A percentile compares a stretch with the other conserved stretches of the same genome.
phyloP scores from a whole-genome alignment of 305 asterid genomes.

The Caryopteris hybrid region DNA sequence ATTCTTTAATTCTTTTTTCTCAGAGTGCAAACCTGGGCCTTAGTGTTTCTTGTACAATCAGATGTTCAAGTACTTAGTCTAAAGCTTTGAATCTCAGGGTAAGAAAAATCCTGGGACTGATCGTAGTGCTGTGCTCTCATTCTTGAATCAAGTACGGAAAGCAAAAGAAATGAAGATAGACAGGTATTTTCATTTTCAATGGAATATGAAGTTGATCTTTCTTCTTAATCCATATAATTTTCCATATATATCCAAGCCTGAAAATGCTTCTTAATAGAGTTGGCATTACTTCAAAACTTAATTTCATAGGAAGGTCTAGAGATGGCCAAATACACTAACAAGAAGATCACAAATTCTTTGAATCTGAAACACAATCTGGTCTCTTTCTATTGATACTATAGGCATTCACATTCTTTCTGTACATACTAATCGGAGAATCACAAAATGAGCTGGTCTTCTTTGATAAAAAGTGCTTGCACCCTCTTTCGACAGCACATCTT shows the following conservation, averaged over 20 bases:
- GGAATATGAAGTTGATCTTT: not conserved
- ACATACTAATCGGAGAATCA: not conserved
- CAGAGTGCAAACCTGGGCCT: not conserved
- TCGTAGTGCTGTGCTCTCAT: constrained; percentile 56
- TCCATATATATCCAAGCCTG: not conserved
- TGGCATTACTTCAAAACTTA: not conserved
- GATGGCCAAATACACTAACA: not conserved
- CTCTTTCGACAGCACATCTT: not conserved
- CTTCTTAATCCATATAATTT: not conserved
- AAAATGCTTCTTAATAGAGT: constrained; percentile 4
- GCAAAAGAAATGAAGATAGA: constrained; percentile 89
- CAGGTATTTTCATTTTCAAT: constrained; percentile 40
- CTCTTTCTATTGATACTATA: not conserved
- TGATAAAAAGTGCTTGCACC: not conserved
- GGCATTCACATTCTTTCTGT: not conserved
- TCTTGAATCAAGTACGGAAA: constrained; percentile 61
- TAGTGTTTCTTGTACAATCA: not conserved
- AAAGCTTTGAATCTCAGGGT: constrained; percentile 36
- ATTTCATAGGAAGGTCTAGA: not conserved
- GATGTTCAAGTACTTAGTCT: not conserved
- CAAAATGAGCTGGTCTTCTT: not conserved
- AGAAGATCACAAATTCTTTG: not conserved
- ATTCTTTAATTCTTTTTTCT: not conserved
- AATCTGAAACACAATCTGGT: not conserved
- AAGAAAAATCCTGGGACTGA: constrained; percentile 60